phyloP scores from a whole-genome alignment of 768 basidiomycete species.

The Russula sp. region DNA sequence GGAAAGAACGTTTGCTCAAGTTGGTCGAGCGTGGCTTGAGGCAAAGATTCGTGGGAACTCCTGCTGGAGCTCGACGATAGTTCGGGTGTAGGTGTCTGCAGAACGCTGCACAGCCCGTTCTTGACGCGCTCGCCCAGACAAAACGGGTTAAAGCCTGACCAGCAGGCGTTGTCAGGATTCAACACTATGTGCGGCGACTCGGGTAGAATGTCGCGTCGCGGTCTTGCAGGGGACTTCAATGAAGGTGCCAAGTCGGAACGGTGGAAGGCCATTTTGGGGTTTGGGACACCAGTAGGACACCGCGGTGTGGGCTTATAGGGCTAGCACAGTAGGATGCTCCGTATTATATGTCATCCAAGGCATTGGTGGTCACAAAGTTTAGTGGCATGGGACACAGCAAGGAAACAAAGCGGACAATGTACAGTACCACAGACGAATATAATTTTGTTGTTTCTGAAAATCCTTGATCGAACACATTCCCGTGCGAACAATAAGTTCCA shows the following conservation, averaged over 20 bases:
- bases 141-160: constrained; percentile 1
- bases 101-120: constrained; percentile 1
- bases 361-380: not conserved
- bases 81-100: not conserved
- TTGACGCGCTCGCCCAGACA: constrained; percentile 3
- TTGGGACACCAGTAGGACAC: not conserved
- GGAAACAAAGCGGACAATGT: not conserved
- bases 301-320: not conserved
- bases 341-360: not conserved
- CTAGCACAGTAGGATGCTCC: not conserved
- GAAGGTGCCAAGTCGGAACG: not conserved
- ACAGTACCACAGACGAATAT: not conserved
- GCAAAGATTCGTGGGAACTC: not conserved
- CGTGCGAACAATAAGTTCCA: not conserved
- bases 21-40: not conserved
- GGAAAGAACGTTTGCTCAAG: constrained; percentile 7
- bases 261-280: not conserved
- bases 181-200: not conserved
- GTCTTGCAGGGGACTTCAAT: not conserved
- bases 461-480: not conserved
- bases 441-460: not conserved
- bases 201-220: not conserved
- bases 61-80: not conserved
- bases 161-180: not conserved
- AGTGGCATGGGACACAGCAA: not conserved